Evolutionary conservation across 1,139 yeast genomes (phyloP).

Genomic region (Suhomyces panamericanus): DNA sequence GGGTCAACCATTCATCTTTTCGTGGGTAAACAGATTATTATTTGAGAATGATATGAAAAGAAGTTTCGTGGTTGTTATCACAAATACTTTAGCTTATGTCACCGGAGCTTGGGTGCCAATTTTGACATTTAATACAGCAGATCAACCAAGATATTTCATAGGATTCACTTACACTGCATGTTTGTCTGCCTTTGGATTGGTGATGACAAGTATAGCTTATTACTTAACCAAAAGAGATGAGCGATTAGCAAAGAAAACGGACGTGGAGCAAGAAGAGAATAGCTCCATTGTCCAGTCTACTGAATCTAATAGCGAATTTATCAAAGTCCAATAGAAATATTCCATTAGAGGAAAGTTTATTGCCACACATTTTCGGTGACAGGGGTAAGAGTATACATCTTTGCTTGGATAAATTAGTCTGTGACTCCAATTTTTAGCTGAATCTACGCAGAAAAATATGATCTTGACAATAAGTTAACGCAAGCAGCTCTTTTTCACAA

Average conservation of each 20-base stretch:
- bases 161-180: constrained; percentile 28
- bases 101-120: constrained; percentile 29
- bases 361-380: too few relatives aligned
- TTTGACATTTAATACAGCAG: constrained; percentile 32
- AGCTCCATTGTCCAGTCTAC: neutral
- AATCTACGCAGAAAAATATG: too few relatives aligned
- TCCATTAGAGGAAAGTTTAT: too few relatives aligned
- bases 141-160: constrained; percentile 31
- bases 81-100: constrained; percentile 27
- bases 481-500: too few relatives aligned
- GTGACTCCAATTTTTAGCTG: too few relatives aligned
- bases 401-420: too few relatives aligned
- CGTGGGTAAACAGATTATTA: constrained; percentile 26
- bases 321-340: neutral
- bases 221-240: constrained; percentile 36
- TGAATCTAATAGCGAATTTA: neutral
- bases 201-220: constrained; percentile 26
- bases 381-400: too few relatives aligned
- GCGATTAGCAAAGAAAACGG: constrained; percentile 9
- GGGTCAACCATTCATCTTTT: constrained; percentile 28
- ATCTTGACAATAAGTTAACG: too few relatives aligned
- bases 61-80: constrained; percentile 25
- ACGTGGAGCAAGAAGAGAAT: neutral
- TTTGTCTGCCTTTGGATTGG: constrained; percentile 22
- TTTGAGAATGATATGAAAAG: constrained; percentile 25